Percentiles rank a stretch among this genome's conserved stretches.
These are phyloP conservation scores for Candida sp. DNA, from an alignment of 1,139 yeast species.

Conservation along the genomic window DNA sequence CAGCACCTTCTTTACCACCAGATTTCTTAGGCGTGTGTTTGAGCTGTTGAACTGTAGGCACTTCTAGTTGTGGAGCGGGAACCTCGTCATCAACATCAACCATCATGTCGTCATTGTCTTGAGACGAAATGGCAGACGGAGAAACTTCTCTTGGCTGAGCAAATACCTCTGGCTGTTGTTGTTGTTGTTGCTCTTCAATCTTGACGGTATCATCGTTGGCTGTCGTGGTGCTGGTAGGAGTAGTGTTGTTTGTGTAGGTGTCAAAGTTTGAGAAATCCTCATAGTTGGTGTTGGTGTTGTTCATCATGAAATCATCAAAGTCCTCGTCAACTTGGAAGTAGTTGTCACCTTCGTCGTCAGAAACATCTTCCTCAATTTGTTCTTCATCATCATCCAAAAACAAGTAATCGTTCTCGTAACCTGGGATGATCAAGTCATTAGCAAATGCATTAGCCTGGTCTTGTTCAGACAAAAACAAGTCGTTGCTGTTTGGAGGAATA, in stretches of 20 bases:
- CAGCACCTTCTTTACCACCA: neutral
- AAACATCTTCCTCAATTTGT: slow-evolving; percentile 38
- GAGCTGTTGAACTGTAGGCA: neutral
- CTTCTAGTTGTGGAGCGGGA: neutral
- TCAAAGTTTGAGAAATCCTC: slow-evolving; percentile 12
- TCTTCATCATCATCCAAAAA: slow-evolving; percentile 35
- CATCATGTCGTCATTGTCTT: slow-evolving; percentile 5
- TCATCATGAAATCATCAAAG: slow-evolving; percentile 36
- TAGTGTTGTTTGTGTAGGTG: slow-evolving; percentile 2
- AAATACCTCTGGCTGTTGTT: neutral
- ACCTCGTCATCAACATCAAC: slow-evolving; percentile 3
- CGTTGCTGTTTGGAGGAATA: slow-evolving; percentile 23
- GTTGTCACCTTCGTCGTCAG: slow-evolving; percentile 43
- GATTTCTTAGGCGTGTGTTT: neutral
- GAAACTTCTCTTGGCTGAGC: slow-evolving; percentile 7
- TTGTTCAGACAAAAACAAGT: slow-evolving; percentile 3
- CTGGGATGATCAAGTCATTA: slow-evolving; percentile 26
- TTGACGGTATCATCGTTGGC: neutral
- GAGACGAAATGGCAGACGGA: slow-evolving; percentile 5
- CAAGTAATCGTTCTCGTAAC: slow-evolving; percentile 40
- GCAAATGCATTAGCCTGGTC: slow-evolving; percentile 4
- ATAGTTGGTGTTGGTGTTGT: slow-evolving; percentile 12
- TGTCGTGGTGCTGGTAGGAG: neutral
- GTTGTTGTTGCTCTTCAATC: neutral
- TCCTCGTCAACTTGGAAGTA: slow-evolving; percentile 45